These are phyloP conservation scores for Pythium apleroticum DNA, from an alignment of 352 stramenopile genomes.

Conservation along the genomic window DNA sequence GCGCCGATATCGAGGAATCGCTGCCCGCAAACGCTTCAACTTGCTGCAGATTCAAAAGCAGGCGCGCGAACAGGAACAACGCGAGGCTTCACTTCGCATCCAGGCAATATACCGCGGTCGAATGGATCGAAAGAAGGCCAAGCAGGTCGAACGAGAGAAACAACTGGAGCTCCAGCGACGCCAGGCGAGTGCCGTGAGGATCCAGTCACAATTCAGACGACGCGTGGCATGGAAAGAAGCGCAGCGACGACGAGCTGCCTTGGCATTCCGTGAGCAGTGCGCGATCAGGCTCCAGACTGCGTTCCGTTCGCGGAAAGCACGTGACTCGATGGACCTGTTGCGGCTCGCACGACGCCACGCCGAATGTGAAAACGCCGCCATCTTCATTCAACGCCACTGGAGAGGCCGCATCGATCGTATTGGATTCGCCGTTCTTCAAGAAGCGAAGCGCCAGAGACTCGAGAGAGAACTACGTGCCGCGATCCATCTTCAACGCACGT, in stretches of 20 bases:
- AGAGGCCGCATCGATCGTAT: constrained; percentile 45
- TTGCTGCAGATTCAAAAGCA: constrained; percentile 36
- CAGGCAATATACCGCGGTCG: constrained; percentile 61
- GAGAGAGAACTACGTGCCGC: constrained; percentile 37
- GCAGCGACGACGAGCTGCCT: constrained; percentile 27
- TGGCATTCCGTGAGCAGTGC: constrained; percentile 40
- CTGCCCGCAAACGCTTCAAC: constrained; percentile 37
- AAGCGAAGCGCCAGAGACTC: constrained; percentile 35
- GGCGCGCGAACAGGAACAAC: constrained; percentile 34
- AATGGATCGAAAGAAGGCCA: constrained; percentile 42
- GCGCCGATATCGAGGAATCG: constrained; percentile 47
- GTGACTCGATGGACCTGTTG: constrained; percentile 43
- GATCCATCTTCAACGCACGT: constrained; percentile 44
- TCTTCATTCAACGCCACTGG: constrained; percentile 58
- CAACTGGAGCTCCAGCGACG: constrained; percentile 34
- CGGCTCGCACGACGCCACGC: constrained; percentile 39
- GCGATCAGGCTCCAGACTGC: constrained; percentile 59
- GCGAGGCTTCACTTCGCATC: constrained; percentile 46
- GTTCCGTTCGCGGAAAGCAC: constrained; percentile 50
- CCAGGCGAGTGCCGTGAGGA: constrained; percentile 38
- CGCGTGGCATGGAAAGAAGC: constrained; percentile 35
- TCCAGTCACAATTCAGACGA: constrained; percentile 59
- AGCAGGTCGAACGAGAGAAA: constrained; percentile 34
- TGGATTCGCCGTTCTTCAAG: constrained; percentile 36
- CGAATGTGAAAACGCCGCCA: constrained; percentile 36